Conservation (phyloP, 768 basidiomycete genomes). For the Xerocomellus chrysenteron region DNA sequence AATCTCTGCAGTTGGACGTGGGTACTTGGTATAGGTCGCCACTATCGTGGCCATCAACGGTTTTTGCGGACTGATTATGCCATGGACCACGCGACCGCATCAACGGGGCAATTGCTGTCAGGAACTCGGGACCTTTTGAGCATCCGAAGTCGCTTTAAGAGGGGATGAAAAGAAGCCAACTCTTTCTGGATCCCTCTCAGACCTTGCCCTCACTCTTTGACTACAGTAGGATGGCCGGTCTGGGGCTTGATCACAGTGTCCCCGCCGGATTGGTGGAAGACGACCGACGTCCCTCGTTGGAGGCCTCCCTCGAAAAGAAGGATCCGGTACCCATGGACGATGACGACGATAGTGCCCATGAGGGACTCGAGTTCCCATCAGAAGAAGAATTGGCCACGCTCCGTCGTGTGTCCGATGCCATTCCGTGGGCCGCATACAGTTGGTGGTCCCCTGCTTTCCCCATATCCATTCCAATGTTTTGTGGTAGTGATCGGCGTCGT, state of each 20-base stretch:
- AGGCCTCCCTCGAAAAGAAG: constrained; percentile 24
- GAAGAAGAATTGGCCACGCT: constrained; percentile 59
- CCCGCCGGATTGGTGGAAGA: constrained; percentile 16
- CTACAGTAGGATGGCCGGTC: constrained; percentile 7
- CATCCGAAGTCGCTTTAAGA: constrained; percentile 6
- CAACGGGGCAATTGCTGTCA: not conserved
- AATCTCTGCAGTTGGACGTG: too few species aligned
- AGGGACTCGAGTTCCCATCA: constrained; percentile 62
- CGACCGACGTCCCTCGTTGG: not conserved
- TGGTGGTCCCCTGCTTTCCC: not conserved
- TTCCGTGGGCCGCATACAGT: constrained; percentile 58
- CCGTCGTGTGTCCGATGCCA: constrained; percentile 55
- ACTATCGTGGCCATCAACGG: not conserved
- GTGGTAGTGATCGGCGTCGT: constrained; percentile 59
- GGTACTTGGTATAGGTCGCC: too few species aligned
- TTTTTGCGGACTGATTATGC: not conserved
- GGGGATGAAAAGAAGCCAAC: not conserved
- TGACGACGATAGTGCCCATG: constrained; percentile 39
- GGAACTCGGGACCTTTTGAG: not conserved
- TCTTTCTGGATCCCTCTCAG: not conserved
- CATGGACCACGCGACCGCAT: not conserved
- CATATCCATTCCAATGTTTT: not conserved
- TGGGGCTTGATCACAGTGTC: constrained; percentile 8
- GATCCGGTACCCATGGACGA: constrained; percentile 2
- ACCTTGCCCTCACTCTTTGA: not conserved